phyloP scores from a whole-genome alignment of 1,284 basidiomycete genomes.

The Cutaneotrichosporon mucoides region DNA sequence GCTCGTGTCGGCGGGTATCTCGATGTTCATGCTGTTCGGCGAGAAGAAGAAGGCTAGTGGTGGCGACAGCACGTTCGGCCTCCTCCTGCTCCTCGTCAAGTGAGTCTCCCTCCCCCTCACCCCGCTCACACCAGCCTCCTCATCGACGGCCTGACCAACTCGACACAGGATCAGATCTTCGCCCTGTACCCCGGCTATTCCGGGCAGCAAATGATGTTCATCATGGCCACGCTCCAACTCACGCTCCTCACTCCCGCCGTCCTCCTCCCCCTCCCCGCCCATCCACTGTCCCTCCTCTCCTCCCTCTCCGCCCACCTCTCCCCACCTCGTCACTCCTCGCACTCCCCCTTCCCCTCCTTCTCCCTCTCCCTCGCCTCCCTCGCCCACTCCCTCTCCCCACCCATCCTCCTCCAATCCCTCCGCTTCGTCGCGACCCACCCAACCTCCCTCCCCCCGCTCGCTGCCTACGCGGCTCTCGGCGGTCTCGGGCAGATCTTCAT shows the following conservation, averaged over 20 bases:
- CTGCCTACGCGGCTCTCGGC: constrained; percentile 83
- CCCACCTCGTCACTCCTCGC: background rate
- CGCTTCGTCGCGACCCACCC: constrained; percentile 77
- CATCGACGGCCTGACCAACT: constrained; percentile 90
- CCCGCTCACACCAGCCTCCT: constrained; percentile 61
- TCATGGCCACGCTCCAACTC: constrained; percentile 69
- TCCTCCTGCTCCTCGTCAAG: constrained; percentile 42
- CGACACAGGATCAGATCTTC: constrained; percentile 98
- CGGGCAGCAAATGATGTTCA: constrained; percentile 99
- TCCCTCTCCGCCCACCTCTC: constrained; percentile 50
- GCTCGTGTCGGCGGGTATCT: constrained; percentile 89
- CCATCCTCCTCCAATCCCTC: constrained; percentile 67
- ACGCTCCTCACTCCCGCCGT: constrained; percentile 62
- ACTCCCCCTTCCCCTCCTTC: constrained; percentile 9
- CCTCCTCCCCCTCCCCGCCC: constrained; percentile 42
- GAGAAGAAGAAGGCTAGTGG: constrained; percentile 42
- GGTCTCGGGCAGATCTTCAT: constrained; percentile 96
- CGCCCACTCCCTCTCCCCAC: constrained; percentile 50
- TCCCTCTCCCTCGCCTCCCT: constrained; percentile 44
- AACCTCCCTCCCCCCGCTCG: constrained; percentile 67
- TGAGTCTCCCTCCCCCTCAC: constrained; percentile 18
- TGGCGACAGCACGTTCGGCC: constrained; percentile 43
- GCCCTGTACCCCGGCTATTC: constrained; percentile 43
- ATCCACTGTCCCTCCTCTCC: constrained; percentile 50
- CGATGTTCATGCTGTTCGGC: constrained; percentile 83